Percentiles rank a stretch among this genome's conserved stretches.
phyloP scores from a whole-genome alignment of 23 red algal species.

The Gracilaria domingensis region DNA sequence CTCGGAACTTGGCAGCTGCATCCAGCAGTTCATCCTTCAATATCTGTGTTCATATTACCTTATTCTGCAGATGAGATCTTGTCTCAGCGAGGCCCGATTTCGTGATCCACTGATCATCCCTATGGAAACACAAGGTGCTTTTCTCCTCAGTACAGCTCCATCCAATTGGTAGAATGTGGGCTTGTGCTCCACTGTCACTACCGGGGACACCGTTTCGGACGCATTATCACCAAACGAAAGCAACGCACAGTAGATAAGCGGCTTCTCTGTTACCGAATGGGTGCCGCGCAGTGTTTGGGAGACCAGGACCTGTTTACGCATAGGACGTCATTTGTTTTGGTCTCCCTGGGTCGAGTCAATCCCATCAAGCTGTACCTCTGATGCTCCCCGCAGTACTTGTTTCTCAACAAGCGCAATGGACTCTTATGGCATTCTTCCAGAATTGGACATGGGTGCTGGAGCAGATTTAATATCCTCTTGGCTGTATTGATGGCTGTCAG shows the following conservation, averaged over 20 bases:
- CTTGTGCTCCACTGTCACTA: conserved; percentile 41
- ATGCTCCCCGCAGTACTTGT: conserved; percentile 18
- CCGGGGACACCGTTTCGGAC: neutral
- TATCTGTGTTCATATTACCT: conserved; percentile 60
- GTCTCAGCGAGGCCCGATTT: conserved; percentile 19
- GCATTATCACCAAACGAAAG: neutral
- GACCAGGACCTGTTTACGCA: conserved; percentile 71
- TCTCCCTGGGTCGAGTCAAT: conserved; percentile 45
- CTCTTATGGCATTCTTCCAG: conserved; percentile 66
- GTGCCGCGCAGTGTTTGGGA: conserved; percentile 47
- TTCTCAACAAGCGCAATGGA: conserved; percentile 75
- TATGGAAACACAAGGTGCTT: neutral
- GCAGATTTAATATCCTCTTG: conserved; percentile 69
- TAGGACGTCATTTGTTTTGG: conserved; percentile 74
- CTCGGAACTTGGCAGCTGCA: conserved; percentile 25
- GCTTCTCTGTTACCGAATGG: conserved; percentile 5
- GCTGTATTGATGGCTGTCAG: conserved; percentile 72
- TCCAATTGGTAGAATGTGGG: conserved; percentile 70
- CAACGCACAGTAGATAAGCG: neutral
- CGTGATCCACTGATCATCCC: neutral
- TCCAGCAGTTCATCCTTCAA: conserved; percentile 65
- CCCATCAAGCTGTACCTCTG: neutral
- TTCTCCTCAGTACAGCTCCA: conserved; percentile 50
- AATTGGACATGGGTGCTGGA: conserved; percentile 52
- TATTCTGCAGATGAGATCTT: conserved; percentile 14